Base-by-base conservation (phyloP, 305 asterid species). In the Fraxinus baroniana region DNA sequence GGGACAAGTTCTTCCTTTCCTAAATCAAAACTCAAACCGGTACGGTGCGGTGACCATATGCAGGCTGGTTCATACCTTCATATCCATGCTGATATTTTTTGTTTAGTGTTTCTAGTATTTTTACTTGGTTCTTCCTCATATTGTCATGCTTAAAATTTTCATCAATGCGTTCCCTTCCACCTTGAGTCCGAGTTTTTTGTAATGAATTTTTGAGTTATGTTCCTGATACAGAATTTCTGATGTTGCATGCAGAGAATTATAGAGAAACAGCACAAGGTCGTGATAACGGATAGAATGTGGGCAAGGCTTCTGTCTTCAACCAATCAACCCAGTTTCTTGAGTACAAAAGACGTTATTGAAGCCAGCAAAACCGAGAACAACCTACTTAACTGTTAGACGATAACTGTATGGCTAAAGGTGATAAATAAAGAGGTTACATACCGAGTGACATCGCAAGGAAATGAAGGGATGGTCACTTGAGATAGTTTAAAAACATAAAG, bases 211-310 rank as follows among this genome's bases (percentile, higher is more conserved):
- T 46, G 41, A 77, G 26, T 24, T 33, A 2, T 76, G 8, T 55
- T 82, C 7, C 37, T 78, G 73, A 84, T 66, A 30, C 22, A 33
- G 52, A 74, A 17, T 3, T 83, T 8, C 6, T 13, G 37, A 49
- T 83, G 46, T 28, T 39, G 60, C 22, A 2, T 78, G 89, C 97
- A 94, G 98, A 85, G 90, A 72, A 94, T 94, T 18, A 90, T 85
- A 13, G 96, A 91, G 90, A 80, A 73, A 44, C 92, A 82, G 88
- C 87, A 92, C 88, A 87, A 86, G 86, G 97, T 94, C 46, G 94
- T 94, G 87, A 92, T 94, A 83, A 94, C 98, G 6, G 98, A 94
- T 81, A 87, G 98, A 81, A 94, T 94, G 98, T 94, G 98, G 98
- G 98, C 97, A 0, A 86, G 97, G 80, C 91, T 94, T 73, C 87